Conservation (phyloP, 176 grass and related monocot genomes). For the Zea luxurians region DNA sequence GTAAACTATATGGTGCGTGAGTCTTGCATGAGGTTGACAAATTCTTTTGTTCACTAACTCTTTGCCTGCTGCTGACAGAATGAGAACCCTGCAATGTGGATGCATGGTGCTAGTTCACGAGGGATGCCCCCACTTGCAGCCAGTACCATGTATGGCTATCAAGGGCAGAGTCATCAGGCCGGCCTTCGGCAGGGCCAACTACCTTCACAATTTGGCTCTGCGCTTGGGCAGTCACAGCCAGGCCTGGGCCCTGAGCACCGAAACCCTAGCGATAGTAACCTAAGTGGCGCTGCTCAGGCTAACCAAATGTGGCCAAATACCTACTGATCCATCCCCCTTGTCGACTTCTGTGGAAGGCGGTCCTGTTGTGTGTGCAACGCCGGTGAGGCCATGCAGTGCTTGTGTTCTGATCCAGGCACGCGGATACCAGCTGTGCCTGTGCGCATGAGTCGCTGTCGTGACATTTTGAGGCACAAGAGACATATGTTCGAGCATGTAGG, state of each 20-base stretch:
- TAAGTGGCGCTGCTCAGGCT: constrained; percentile 48
- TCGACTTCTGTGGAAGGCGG: neutral
- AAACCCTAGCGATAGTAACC: constrained; percentile 56
- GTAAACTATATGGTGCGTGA: constrained; percentile 33
- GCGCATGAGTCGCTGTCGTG: constrained; percentile 37
- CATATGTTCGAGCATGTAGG: constrained; percentile 31
- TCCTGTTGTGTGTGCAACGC: constrained; percentile 7
- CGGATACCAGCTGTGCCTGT: constrained; percentile 35
- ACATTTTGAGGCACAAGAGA: constrained; percentile 47
- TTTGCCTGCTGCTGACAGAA: constrained; percentile 31
- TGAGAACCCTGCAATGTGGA: constrained; percentile 74
- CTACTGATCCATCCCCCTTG: constrained; percentile 43
- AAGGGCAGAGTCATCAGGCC: constrained; percentile 58
- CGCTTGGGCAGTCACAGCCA: constrained; percentile 54
- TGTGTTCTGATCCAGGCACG: constrained; percentile 20
- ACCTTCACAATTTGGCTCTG: constrained; percentile 44
- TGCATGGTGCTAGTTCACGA: constrained; percentile 63
- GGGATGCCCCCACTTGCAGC: constrained; percentile 64
- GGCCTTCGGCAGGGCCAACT: constrained; percentile 54
- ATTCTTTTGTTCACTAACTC: neutral
- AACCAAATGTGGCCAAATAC: constrained; percentile 68
- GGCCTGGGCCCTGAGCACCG: constrained; percentile 54
- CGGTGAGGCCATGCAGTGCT: constrained; percentile 28
- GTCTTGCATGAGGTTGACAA: neutral
- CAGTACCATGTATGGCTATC: constrained; percentile 64